Percentiles rank a stretch among this genome's conserved stretches.
Conservation (phyloP, 345 rosid genomes). For the Hypericum perforatum region DNA sequence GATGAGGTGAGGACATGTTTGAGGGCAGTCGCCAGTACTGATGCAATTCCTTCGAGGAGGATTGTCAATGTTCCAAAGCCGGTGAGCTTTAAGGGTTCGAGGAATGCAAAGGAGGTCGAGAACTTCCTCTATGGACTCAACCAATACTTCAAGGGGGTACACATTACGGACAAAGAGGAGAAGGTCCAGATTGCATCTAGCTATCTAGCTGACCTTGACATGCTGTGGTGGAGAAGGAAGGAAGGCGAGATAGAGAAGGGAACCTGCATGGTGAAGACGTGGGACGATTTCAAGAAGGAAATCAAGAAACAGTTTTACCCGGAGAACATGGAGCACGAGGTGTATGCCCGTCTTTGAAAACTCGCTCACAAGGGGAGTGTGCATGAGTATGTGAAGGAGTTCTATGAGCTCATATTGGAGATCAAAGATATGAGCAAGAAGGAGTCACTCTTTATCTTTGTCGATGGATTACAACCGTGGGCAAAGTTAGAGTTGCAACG, state of each 20-base stretch:
- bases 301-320: neutral
- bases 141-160: neutral
- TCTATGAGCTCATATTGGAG: too few species aligned
- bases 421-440: too few species aligned
- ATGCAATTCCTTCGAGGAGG: too few species aligned
- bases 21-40: too few species aligned
- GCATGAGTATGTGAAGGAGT: neutral
- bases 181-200: too few species aligned
- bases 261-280: neutral
- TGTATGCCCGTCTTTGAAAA: neutral
- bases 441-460: too few species aligned
- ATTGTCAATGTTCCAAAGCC: too few species aligned
- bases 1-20: too few species aligned
- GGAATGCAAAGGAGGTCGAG: neutral
- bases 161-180: too few species aligned
- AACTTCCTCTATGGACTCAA: neutral
- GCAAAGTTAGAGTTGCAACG: too few species aligned
- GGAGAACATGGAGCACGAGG: neutral
- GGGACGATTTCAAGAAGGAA: neutral
- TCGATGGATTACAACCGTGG: too few species aligned
- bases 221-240: too few species aligned
- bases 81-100: neutral
- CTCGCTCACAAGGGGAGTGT: neutral
- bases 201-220: neutral
- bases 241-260: neutral